Base-by-base conservation (phyloP, 2,329 filamentous ascomycete genomes). In the Fusarium mangiferae region DNA sequence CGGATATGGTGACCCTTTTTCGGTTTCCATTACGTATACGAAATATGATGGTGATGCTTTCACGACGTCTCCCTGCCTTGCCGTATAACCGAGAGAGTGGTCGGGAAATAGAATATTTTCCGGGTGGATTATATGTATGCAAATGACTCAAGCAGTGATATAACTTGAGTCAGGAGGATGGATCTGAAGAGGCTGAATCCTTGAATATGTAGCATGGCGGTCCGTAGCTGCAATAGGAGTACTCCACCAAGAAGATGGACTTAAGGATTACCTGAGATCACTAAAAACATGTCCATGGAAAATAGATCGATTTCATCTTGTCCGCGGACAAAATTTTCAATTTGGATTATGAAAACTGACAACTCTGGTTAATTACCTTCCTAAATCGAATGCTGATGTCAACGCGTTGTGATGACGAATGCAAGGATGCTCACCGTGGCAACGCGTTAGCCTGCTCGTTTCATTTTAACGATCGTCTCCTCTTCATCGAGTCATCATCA, bases 351-450 rank as follows among this genome's bases (percentile, higher is more conserved):
- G 30, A 20, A 7, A 24, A 35, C 9, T 52, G 48, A 52, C 11
- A 10, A 54, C 15, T 39, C 14, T 13, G 17, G 9, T 42, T 42
- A 41, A 42, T 30, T 18, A 36, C 58, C 58, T 61, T 35, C 58
- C 58, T 54, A 54, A 42, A 42, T 5, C 12, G 36, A 33, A 33
- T 17, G 20, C 22, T 39, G 24, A 22, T 51, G 12, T 46, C n/a
- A 7, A 36, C 57, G 26, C 52, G 52, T 24, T 39, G 26, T 33
- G 36, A 56, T 51, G 54, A 59, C 44, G n/a, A 41, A 64, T 28
- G 33, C 36, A 48, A 26, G 38, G 45, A 41, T 62, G 12, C 62
- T 68, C 66, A 68, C 64, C 64, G 56, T 63, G 56, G 48, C 24
- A 22, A 48, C 61, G 65, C 62, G 66, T 68, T 44, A 42, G n/a